These are phyloP conservation scores for Populus hybrid DNA, from an alignment of 441 rosid genomes.

Conservation along the genomic window DNA sequence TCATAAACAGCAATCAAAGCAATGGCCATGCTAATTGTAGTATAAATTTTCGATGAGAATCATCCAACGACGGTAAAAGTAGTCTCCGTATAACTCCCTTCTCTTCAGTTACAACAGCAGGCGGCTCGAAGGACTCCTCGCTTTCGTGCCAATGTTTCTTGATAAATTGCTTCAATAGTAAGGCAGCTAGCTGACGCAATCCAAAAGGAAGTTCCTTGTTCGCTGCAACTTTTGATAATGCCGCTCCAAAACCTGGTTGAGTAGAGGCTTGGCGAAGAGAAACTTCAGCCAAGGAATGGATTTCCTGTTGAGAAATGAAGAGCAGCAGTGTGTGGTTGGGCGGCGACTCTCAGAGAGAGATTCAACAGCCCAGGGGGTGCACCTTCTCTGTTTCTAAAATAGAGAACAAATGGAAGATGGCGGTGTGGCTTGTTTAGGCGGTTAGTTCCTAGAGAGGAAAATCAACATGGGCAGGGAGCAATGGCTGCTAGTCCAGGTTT, in stretches of 20 bases:
- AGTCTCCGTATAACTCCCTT: slow-evolving; percentile 80
- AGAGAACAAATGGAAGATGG: too few species aligned
- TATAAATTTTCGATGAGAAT: slow-evolving; percentile 79
- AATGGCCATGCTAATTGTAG: slow-evolving; percentile 87
- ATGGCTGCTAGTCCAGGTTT: too few species aligned
- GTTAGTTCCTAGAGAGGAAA: too few species aligned
- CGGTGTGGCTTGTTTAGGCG: too few species aligned
- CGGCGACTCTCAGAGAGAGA: too few species aligned
- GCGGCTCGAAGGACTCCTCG: slow-evolving; percentile 78
- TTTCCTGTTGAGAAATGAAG: slow-evolving; percentile 30
- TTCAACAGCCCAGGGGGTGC: too few species aligned
- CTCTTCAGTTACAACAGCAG: slow-evolving; percentile 69
- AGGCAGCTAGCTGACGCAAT: slow-evolving; percentile 93
- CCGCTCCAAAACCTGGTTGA: slow-evolving; percentile 95
- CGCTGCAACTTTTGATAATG: slow-evolving; percentile 75
- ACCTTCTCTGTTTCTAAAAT: too few species aligned
- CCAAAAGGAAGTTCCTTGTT: slow-evolving; percentile 71
- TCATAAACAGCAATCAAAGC: slow-evolving; percentile 74
- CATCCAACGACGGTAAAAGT: slow-evolving; percentile 70
- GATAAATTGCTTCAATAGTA: slow-evolving; percentile 84
- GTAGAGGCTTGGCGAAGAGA: slow-evolving; percentile 86
- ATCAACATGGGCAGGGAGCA: too few species aligned
- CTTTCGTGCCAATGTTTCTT: slow-evolving; percentile 93
- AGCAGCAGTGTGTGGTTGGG: too few species aligned
- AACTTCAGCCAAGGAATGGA: slow-evolving; percentile 88